Conservation (phyloP, 192 early-diverging fungal species). For the Coemansia javaensis region DNA sequence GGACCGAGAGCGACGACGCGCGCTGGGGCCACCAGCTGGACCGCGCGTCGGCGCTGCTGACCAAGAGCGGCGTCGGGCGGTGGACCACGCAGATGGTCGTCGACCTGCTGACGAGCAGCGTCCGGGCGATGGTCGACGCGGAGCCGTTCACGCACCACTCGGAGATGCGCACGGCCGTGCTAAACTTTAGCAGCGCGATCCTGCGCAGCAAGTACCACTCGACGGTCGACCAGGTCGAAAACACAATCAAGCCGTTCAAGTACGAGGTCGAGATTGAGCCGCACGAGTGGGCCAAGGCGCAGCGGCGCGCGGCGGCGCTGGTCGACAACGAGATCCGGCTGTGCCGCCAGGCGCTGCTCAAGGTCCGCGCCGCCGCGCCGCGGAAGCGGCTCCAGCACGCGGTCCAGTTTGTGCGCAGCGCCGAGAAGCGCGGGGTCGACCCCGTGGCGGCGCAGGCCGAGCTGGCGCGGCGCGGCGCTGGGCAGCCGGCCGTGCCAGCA, state of each 20-base stretch:
- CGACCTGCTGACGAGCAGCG: slow-evolving; percentile 76
- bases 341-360: slow-evolving; percentile 63
- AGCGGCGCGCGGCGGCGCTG: slow-evolving; percentile 67
- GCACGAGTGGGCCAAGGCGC: slow-evolving; percentile 88
- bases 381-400: slow-evolving; percentile 78
- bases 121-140: slow-evolving; percentile 69
- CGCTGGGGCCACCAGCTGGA: slow-evolving; percentile 86
- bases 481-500: slow-evolving; percentile 7
- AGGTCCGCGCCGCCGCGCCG: slow-evolving; percentile 71
- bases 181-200: slow-evolving; percentile 81
- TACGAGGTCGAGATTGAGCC: slow-evolving; percentile 92
- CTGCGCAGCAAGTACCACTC: slow-evolving; percentile 80
- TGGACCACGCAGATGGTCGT: slow-evolving; percentile 89
- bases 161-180: slow-evolving; percentile 70
- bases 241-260: slow-evolving; percentile 98
- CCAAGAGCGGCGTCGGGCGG: slow-evolving; percentile 90
- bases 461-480: slow-evolving; percentile 25
- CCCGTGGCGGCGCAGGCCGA: slow-evolving; percentile 33
- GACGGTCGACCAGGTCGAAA: slow-evolving; percentile 95
- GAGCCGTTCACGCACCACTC: slow-evolving; percentile 88
- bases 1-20: slow-evolving; percentile 45
- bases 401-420: slow-evolving; percentile 69
- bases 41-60: slow-evolving; percentile 76
- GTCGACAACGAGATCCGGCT: slow-evolving; percentile 78
- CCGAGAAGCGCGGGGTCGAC: slow-evolving; percentile 59